Percentiles rank a stretch among this genome's conserved stretches.
These are phyloP conservation scores for Coemansia sp. DNA, from an alignment of 192 early-diverging fungal species.

Conservation along the genomic window DNA sequence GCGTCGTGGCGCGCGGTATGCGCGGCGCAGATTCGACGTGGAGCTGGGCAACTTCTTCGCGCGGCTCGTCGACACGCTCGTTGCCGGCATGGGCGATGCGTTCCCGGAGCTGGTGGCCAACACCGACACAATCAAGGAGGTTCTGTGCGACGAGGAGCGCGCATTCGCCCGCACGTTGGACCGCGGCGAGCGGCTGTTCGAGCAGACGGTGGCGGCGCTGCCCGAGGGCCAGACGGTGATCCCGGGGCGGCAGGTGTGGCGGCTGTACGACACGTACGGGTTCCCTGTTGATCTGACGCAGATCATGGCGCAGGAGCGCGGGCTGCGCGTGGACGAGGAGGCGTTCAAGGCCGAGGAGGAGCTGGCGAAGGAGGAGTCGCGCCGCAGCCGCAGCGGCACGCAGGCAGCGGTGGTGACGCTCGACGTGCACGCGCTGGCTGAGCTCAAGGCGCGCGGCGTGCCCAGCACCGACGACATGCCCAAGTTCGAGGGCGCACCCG, in stretches of 20 bases:
- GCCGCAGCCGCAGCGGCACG: constrained; percentile 57
- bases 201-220: constrained; percentile 64
- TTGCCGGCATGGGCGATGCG: constrained; percentile 84
- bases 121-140: constrained; percentile 86
- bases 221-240: constrained; percentile 57
- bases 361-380: constrained; percentile 74
- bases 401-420: constrained; percentile 67
- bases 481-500: constrained; percentile 78
- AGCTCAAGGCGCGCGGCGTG: constrained; percentile 76
- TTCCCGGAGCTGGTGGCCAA: constrained; percentile 87
- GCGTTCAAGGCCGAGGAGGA: constrained; percentile 79
- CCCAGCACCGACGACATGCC: constrained; percentile 79
- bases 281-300: constrained; percentile 98
- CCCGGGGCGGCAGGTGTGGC: constrained; percentile 90
- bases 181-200: constrained; percentile 94
- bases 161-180: constrained; percentile 96
- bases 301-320: constrained; percentile 98
- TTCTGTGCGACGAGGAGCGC: constrained; percentile 94
- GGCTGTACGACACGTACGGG: constrained; percentile 98
- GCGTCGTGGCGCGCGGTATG: constrained; percentile 92
- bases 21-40: constrained; percentile 86
- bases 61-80: constrained; percentile 86
- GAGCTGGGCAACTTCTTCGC: constrained; percentile 94
- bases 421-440: constrained; percentile 90
- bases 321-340: constrained; percentile 78